phyloP scores from a whole-genome alignment of 306 rosid species.

The Neltuma alba region DNA sequence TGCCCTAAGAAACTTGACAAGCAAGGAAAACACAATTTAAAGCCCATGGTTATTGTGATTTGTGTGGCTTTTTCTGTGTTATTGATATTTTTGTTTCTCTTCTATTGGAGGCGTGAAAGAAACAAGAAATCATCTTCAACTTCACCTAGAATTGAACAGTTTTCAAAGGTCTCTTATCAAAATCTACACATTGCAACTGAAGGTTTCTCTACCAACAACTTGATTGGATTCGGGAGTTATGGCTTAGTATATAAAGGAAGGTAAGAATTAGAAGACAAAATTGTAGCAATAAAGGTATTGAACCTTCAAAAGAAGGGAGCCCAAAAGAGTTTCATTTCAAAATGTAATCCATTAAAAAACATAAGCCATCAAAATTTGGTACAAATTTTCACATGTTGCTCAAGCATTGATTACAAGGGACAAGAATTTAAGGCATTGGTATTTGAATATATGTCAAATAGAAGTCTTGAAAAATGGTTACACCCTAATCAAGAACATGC shows the following conservation, averaged over 20 bases:
- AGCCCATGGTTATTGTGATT: neutral
- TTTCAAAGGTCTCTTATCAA: neutral
- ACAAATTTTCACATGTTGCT: slow-evolving; percentile 36
- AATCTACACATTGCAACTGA: neutral
- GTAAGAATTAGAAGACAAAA: neutral
- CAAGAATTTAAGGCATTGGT: neutral
- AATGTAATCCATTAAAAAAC: slow-evolving; percentile 30
- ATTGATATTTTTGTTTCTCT: neutral
- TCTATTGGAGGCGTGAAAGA: neutral
- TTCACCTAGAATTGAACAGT: neutral
- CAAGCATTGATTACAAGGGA: neutral
- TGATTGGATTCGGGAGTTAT: neutral
- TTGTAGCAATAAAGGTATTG: neutral
- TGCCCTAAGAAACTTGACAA: neutral
- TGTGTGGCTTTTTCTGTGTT: neutral
- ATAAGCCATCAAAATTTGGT: too few relatives aligned
- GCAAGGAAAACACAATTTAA: neutral
- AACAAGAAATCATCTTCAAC: neutral
- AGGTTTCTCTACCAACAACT: neutral
- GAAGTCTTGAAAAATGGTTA: neutral
- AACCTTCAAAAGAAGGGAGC: neutral
- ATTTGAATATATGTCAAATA: neutral
- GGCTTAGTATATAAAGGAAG: neutral
- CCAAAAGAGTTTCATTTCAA: neutral
- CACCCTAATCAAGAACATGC: neutral